These are phyloP conservation scores for Teunomyces atbi DNA, from an alignment of 805 yeast species.

Conservation along the genomic window DNA sequence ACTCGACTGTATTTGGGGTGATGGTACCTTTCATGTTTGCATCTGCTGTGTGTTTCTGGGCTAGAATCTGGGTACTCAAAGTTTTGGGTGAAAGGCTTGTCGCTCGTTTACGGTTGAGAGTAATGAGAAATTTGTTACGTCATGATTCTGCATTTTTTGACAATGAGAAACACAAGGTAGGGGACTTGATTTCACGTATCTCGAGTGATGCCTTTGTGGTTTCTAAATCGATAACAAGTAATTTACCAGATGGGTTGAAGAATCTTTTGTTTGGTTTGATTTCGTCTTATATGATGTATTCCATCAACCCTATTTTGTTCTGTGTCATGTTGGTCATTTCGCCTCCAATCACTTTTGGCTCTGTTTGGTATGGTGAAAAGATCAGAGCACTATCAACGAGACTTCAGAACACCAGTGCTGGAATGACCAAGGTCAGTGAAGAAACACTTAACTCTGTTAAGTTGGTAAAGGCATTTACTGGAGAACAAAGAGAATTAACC, in stretches of 20 bases:
- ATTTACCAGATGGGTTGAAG: constrained; percentile 45
- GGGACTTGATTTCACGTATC: constrained; percentile 44
- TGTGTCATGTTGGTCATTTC: constrained; percentile 45
- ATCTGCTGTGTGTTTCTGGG: constrained; percentile 47
- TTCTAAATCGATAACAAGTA: constrained; percentile 41
- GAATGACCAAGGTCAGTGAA: constrained; percentile 42
- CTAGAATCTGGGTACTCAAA: constrained; percentile 41
- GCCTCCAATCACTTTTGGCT: constrained; percentile 45
- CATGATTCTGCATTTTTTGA: constrained; percentile 44
- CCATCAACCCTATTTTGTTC: constrained; percentile 41
- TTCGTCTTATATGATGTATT: constrained; percentile 44
- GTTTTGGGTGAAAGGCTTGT: constrained; percentile 44
- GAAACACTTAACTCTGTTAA: constrained; percentile 44
- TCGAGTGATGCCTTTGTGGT: constrained; percentile 49
- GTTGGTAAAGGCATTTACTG: constrained; percentile 43
- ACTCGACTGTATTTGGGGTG: constrained; percentile 37
- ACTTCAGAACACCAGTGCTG: constrained; percentile 45
- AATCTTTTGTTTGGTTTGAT: constrained; percentile 42
- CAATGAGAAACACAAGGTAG: constrained; percentile 44
- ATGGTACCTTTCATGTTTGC: constrained; percentile 46
- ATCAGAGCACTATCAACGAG: constrained; percentile 40
- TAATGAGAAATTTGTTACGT: constrained; percentile 41
- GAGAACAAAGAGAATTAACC: constrained; percentile 40
- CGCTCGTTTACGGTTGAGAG: constrained; percentile 40
- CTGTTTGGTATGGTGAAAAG: constrained; percentile 46